phyloP scores from a whole-genome alignment of 441 rosid species.

The California macrophylla region DNA sequence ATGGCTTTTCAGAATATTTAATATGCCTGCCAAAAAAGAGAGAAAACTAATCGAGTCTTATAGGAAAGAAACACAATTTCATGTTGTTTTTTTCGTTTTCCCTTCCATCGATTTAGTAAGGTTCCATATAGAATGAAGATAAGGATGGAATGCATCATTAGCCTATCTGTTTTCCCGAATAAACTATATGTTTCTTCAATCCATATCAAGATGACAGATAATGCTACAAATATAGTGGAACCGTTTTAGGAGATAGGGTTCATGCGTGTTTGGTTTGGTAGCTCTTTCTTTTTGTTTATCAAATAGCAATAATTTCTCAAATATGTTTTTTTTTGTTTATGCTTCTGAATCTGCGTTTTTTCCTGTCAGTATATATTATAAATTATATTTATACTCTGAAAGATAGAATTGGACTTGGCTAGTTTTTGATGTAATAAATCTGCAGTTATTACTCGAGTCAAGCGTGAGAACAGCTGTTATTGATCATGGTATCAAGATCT shows the following conservation, averaged over 20 bases:
- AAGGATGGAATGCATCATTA: slow-evolving; percentile 15
- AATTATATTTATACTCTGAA: too few species aligned
- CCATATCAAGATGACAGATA: slow-evolving; percentile 23
- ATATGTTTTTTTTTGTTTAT: background rate
- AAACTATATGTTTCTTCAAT: background rate
- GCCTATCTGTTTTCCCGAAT: slow-evolving; percentile 10
- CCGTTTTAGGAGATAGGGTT: slow-evolving; percentile 12
- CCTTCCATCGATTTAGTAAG: background rate
- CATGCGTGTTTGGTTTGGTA: background rate
- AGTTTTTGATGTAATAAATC: background rate
- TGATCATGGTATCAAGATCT: slow-evolving; percentile 55
- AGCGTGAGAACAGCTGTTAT: background rate
- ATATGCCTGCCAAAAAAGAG: background rate
- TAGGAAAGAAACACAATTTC: background rate
- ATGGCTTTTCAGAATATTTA: background rate
- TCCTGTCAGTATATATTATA: too few species aligned
- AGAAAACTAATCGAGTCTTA: background rate
- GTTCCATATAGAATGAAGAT: slow-evolving; percentile 7
- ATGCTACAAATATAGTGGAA: slow-evolving; percentile 19
- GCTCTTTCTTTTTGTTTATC: background rate
- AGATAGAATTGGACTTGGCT: slow-evolving; percentile 2
- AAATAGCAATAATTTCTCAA: background rate
- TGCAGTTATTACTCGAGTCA: background rate
- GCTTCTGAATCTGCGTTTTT: background rate
- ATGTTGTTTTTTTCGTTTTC: background rate